Conservation (phyloP, 176 grass and related monocot species). For the Ampelocalamus luodianensis region DNA sequence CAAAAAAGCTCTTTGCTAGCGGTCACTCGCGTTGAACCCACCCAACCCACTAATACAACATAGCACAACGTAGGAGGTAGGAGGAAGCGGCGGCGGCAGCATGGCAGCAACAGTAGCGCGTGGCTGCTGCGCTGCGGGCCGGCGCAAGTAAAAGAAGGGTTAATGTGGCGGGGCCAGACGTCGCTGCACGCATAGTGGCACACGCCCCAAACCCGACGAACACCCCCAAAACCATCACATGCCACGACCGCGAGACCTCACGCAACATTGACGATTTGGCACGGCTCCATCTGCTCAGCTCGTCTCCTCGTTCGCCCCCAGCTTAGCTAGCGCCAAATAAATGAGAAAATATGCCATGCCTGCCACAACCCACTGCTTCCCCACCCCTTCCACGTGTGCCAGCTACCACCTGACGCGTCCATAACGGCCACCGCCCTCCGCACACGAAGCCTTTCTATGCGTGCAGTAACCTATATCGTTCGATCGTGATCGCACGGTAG, state of each 20-base stretch:
- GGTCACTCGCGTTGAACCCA: too few relatives aligned
- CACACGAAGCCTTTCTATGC: background rate
- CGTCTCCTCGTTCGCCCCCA: too few relatives aligned
- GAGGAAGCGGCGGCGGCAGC: too few relatives aligned
- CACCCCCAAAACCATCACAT: background rate
- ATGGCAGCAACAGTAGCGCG: too few relatives aligned
- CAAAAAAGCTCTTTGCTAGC: too few relatives aligned
- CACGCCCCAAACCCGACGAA: background rate
- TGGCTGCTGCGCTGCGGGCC: too few relatives aligned
- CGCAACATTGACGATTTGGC: too few relatives aligned
- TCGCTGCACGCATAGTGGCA: too few relatives aligned
- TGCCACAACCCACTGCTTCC: background rate
- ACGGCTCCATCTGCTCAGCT: background rate
- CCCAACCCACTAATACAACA: too few relatives aligned
- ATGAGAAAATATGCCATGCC: background rate
- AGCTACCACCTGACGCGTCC: constrained; percentile 14
- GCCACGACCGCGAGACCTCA: background rate
- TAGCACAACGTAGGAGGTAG: too few relatives aligned
- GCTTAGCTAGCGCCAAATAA: background rate
- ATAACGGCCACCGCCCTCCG: background rate
- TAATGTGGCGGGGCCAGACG: too few relatives aligned
- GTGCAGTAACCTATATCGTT: background rate
- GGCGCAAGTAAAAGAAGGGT: too few relatives aligned
- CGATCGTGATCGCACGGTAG: background rate
- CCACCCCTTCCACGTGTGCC: constrained; percentile 43